Evolutionary conservation across 2,329 filamentous ascomycete species (phyloP).

Genomic region (Alternaria postmessia): DNA sequence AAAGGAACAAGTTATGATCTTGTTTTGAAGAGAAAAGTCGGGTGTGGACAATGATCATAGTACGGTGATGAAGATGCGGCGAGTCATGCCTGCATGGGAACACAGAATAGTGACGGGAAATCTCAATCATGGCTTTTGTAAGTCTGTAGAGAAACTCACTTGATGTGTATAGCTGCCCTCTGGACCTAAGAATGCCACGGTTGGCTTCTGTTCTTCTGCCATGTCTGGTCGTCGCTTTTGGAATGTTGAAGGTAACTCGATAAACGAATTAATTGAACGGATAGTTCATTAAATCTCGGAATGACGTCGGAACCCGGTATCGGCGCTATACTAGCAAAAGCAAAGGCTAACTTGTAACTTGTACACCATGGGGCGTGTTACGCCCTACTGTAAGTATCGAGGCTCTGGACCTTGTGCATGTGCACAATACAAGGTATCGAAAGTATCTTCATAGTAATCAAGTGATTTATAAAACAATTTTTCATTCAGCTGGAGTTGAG

Average conservation of each 20-base stretch:
- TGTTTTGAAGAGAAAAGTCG: neutral
- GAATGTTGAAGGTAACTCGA: neutral
- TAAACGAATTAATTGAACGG: neutral
- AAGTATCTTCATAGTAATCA: neutral
- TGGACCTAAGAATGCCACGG: constrained; percentile 69
- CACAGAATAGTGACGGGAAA: neutral
- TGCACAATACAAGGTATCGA: neutral
- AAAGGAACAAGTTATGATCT: neutral
- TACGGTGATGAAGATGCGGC: neutral
- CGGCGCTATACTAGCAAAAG: constrained; percentile 9
- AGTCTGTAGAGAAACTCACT: constrained; percentile 52
- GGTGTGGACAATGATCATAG: neutral
- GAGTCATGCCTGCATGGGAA: neutral
- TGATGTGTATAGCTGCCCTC: constrained; percentile 74
- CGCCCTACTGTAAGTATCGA: neutral
- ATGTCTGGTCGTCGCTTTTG: constrained; percentile 15
- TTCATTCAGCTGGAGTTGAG: constrained; percentile 39
- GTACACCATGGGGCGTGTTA: constrained; percentile 3
- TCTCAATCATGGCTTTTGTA: neutral
- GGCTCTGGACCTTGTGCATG: neutral
- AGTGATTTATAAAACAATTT: constrained; percentile 1
- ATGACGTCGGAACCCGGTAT: constrained; percentile 20
- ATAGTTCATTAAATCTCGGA: constrained; percentile 8
- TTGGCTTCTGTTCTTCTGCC: constrained; percentile 24
- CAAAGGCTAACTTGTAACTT: neutral